Percentiles rank a stretch among this genome's conserved stretches.
phyloP scores from a whole-genome alignment of 306 rosid species.

The Vigna trinervia region DNA sequence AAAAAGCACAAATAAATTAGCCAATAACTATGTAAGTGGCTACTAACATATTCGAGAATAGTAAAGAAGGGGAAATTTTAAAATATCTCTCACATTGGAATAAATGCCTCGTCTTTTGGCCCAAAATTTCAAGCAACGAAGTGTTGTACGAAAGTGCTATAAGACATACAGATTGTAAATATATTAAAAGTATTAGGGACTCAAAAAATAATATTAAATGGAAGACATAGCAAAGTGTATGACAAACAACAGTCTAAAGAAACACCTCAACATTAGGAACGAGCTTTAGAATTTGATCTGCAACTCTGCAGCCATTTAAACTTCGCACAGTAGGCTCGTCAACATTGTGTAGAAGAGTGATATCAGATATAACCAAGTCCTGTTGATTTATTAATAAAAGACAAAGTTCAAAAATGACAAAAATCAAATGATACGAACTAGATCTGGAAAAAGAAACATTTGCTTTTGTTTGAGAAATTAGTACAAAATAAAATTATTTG shows the following conservation, averaged over 20 bases:
- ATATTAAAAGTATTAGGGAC: not conserved
- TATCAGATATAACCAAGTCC: constrained; percentile 86
- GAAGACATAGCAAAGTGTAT: not conserved
- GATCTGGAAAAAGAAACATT: not conserved
- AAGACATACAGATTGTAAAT: not conserved
- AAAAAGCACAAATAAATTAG: not conserved
- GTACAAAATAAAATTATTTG: not conserved
- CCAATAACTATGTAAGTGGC: not conserved
- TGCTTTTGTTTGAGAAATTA: not conserved
- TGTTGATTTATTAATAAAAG: constrained; percentile 47
- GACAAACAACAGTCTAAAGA: not conserved
- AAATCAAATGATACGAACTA: not conserved
- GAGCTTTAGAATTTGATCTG: constrained; percentile 96
- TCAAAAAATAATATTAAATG: not conserved
- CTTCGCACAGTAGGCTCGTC: constrained; percentile 96
- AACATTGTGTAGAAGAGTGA: constrained; percentile 68
- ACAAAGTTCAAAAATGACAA: constrained; percentile 28
- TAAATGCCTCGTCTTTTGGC: constrained; percentile 93
- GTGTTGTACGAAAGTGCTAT: constrained; percentile 82
- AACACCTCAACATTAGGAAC: constrained; percentile 90
- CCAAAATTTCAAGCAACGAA: constrained; percentile 88
- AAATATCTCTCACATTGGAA: constrained; percentile 75
- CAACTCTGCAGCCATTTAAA: constrained; percentile 97
- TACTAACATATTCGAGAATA: not conserved
- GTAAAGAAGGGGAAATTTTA: not conserved